Base-by-base conservation (phyloP, 176 grass and related monocot species). In the Avena sativa region DNA sequence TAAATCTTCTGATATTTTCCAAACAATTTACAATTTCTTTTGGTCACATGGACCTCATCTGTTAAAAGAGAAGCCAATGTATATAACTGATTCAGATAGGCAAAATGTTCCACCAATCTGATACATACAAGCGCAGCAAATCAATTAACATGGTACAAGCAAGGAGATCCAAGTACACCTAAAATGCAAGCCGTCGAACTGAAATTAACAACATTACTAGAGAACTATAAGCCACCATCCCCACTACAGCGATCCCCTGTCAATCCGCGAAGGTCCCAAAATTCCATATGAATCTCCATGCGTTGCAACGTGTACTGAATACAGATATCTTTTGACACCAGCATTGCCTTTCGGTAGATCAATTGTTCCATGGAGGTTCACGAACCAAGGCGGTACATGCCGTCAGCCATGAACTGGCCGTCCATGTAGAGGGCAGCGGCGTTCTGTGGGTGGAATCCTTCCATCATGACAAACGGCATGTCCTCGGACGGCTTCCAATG, bases 401-500 rank as follows among this genome's bases (percentile, higher is more conserved):
- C 93, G 4, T 92, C 90, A 0, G 83, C 82, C 88, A 92, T 95
- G 88, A 92, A 90, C 1, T 85, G 88, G 19, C 88, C 86, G 3
- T 95, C 90, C 88, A 95, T 77, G 79, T 86, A 92, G 25, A 92
- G 47, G 7, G 88, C 78, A 0, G 89, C 90, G 0, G 90, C 87
- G 3, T 17, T 95, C 59, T 92, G 90, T 0, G 90, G 88, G 81
- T 95, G 93, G 76, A 88, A 95, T 1, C 93, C 88, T 65, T 92
- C 93, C 90, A 92, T 88, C 90, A 95, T 87, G 50, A 95, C 90
- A 17, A 95, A 90, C 0, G 90, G 93, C 90, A 92, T 86, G 73
- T 92, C 93, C 80, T 95, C 93, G 1, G 90, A 84, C 0, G 90
- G 88, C 70, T 92, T 95, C 93, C 93, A 95, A 61, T 95, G 93